These are phyloP conservation scores for Trichoderma aggressivum DNA, from an alignment of 2,329 filamentous ascomycete genomes.

Conservation along the genomic window DNA sequence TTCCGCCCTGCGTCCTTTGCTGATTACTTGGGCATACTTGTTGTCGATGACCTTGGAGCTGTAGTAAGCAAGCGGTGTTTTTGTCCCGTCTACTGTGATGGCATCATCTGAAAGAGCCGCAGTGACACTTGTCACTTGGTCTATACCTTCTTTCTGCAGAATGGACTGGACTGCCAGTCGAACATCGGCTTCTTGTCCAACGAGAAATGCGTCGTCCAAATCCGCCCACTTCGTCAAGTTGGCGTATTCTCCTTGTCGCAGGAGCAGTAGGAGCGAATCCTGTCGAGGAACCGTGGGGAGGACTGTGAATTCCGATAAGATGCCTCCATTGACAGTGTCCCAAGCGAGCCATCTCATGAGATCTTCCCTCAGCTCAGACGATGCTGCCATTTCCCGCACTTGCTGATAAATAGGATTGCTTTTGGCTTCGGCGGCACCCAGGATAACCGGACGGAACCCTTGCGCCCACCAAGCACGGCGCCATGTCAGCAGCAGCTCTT, in stretches of 20 bases:
- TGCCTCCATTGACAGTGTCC: slow-evolving; percentile 82
- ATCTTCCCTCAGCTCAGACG: slow-evolving; percentile 62
- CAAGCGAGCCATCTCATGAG: slow-evolving; percentile 87
- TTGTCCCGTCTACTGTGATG: slow-evolving; percentile 63
- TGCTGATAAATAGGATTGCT: slow-evolving; percentile 75
- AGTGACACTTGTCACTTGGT: slow-evolving; percentile 59
- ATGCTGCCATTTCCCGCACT: slow-evolving; percentile 61
- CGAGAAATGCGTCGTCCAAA: slow-evolving; percentile 68
- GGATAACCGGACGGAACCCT: slow-evolving; percentile 80
- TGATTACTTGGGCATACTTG: slow-evolving; percentile 66
- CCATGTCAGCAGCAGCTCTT: slow-evolving; percentile 79
- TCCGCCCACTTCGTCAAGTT: slow-evolving; percentile 70
- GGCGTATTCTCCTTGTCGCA: slow-evolving; percentile 74
- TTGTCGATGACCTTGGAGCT: slow-evolving; percentile 57
- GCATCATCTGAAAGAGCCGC: slow-evolving; percentile 56
- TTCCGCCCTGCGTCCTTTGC: slow-evolving; percentile 47
- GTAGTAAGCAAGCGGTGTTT: slow-evolving; percentile 75
- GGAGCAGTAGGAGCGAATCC: slow-evolving; percentile 66
- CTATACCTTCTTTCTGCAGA: slow-evolving; percentile 53
- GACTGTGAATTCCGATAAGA: slow-evolving; percentile 74
- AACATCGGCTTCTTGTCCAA: slow-evolving; percentile 63
- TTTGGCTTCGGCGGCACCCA: slow-evolving; percentile 76
- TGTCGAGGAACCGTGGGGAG: slow-evolving; percentile 79
- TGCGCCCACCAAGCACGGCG: slow-evolving; percentile 92
- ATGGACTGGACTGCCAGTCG: slow-evolving; percentile 60